Evolutionary conservation across 2,329 filamentous ascomycete species (phyloP), one percentile per base, ranked within the genome.

Genomic region (Allantophomopsis cytisporea): DNA sequence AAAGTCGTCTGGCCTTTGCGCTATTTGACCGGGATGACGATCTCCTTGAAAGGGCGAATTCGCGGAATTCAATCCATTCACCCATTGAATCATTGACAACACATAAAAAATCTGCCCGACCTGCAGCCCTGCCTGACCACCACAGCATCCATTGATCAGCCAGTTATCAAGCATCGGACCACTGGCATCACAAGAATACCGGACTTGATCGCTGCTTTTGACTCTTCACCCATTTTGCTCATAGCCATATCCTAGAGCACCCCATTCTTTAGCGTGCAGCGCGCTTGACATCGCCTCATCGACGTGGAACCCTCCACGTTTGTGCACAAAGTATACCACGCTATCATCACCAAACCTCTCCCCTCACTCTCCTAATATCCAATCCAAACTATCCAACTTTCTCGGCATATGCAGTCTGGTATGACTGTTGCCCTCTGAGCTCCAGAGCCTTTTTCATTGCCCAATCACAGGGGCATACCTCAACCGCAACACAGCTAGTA

Each of bases 91-190:
- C 23, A 52, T 59, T 69, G 67, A 68, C 66, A 69, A 68, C 66
- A 41, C 39, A 33, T 23, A 41, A 18, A 28, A 65, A 56, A 59
- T 61, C 59, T 66, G 63, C 63, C 63, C 63, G 60, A 66, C 60
- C 31, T 38, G 23, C 30, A 38, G 30, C 21, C 30, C 33, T 23
- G 30, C 34, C 35, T 28, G 23, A 28, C 23, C 23, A 28, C 23
- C 23, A 12, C 23, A 28, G 23, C 23, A 28, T 28, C 23, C 23
- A 28, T 28, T 28, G 23, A 28, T 8, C 23, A 28, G 23, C 23
- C 23, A 28, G 23, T 8, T 28, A 28, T 28, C 23, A 28, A 28
- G 23, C 23, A 8, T 28, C 11, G 23, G 23, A 28, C 23, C 23
- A 28, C 23, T 28, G 23, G 23, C 23, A 28, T 28, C 23, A 28